Evolutionary conservation across 176 grass and related monocot genomes (phyloP), one percentile per base, ranked within the genome.

Genomic region (Zea luxurians): DNA sequence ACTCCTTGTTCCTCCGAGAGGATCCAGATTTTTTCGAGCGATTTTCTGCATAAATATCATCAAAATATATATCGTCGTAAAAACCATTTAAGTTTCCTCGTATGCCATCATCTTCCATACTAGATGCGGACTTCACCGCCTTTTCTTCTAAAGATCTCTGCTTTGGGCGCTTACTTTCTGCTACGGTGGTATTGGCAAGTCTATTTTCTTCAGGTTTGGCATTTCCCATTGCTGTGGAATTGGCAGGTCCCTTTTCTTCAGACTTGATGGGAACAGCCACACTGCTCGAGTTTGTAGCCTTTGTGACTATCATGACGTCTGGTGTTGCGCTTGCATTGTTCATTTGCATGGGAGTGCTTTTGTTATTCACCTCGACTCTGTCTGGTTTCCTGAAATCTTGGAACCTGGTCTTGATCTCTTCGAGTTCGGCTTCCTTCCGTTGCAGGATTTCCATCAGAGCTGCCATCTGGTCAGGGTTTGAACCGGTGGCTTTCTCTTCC

Each of bases 381-480:
- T 84, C 59, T 66, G 66, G 12, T 66, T 66, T 84, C 49, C 66
- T 75, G 69, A 55, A 17, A 42, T 82, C 72, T 66, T 72, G 84
- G 78, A 82, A 78, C 48, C 50, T 87, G 6, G 49, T 35, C 74
- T 87, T 95, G 64, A 98, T 84, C 73, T 95, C 89, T 83, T 98
- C 92, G 16, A 98, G 91, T 74, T 95, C 83, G 0, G 74, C 62
- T 68, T 98, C 90, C 80, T 95, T 98, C 47, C 66, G 34, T 57
- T 98, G 88, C 15, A 98, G 53, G 49, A 90, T 82, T 73, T 92
- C 74, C 76, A 88, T 89, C n/a, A 98, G 78, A 76, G 49, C 77
- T 73, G 80, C 78, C 64, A 89, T 74, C 74, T 84, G 87, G 44
- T 88, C 85, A 58, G 63, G 20, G 4, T 64, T 78, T 62, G 83